Evolutionary conservation across 768 basidiomycete genomes (phyloP), one percentile per base, ranked within the genome.

Genomic region (Trametes punicea): DNA sequence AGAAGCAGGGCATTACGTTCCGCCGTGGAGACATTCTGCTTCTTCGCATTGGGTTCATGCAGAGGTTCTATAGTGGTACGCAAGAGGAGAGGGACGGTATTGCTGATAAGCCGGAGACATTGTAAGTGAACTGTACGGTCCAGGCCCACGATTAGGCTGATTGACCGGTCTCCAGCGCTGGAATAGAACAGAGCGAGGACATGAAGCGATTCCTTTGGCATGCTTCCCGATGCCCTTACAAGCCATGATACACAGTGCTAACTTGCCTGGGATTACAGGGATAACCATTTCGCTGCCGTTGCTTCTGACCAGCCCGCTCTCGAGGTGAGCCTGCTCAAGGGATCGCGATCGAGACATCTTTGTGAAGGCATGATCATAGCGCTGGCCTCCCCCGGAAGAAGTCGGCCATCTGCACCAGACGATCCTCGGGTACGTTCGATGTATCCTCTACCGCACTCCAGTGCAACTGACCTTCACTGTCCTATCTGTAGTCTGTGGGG

Each of bases 191-290:
- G 65, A 75, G 78, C 21, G 82, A 85, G 16, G 83, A 83, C 38
- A 85, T 85, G 85, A 87, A 85, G 60, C 76, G 79, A 8, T 87
- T 86, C 70, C 68, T 87, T n/a, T 88, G 86, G 85, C 84, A 64
- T 8, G 73, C 66, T 4, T 27, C 15, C 54, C 1, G n/a, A n/a
- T n/a, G n/a, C n/a, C n/a, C n/a, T n/a, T n/a, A n/a, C n/a, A n/a
- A n/a, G n/a, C n/a, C n/a, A n/a, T n/a, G n/a, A n/a, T n/a, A n/a
- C n/a, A n/a, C n/a, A n/a, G n/a, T n/a, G 33, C 15, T n/a, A 6
- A 5, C 23, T 44, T 26, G 23, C 39, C 9, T 21, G 21, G 20
- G 29, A 11, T 46, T 13, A 21, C 56, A 85, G 85, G 85, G 77
- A 88, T 67, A 87, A 86, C 66, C 86, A 87, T 65, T 88, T 88